Evolutionary conservation across 345 rosid genomes (phyloP).

Genomic region (Passiflora organensis): DNA sequence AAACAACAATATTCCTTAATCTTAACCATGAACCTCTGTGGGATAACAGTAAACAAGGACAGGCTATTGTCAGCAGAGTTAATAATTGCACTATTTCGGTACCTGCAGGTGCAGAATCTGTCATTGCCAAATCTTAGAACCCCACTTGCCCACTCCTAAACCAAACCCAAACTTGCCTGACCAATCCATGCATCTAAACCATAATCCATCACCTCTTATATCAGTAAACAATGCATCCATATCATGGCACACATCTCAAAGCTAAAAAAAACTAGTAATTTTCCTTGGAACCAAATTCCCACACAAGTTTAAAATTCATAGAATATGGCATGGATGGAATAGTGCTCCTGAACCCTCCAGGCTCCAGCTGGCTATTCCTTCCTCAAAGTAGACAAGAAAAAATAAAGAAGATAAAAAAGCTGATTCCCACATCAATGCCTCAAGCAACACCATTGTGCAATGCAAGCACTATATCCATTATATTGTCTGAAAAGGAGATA

Average conservation of each 20-base stretch:
- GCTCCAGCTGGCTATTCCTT: conserved; percentile 32
- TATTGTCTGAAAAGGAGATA: too few relatives aligned
- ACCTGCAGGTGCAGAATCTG: background rate
- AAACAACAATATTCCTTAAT: background rate
- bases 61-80: background rate
- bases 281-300: conserved; percentile 15
- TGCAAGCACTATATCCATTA: too few relatives aligned
- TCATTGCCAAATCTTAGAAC: background rate
- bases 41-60: background rate
- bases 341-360: conserved; percentile 21
- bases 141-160: background rate
- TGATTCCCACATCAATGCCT: background rate
- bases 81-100: background rate
- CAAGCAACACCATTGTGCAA: background rate
- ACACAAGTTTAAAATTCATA: background rate
- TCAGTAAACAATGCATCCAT: background rate
- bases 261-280: background rate
- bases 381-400: conserved; percentile 13
- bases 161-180: background rate
- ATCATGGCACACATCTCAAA: conserved; percentile 12
- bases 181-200: background rate
- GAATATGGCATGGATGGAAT: background rate
- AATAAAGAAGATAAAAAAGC: conserved; percentile 10
- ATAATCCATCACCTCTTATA: background rate
- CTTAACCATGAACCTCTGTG: background rate